A percentile compares a stretch with the other conserved stretches of the same genome.
Conservation (phyloP, 1,284 basidiomycete species). For the Athelia sp. region DNA sequence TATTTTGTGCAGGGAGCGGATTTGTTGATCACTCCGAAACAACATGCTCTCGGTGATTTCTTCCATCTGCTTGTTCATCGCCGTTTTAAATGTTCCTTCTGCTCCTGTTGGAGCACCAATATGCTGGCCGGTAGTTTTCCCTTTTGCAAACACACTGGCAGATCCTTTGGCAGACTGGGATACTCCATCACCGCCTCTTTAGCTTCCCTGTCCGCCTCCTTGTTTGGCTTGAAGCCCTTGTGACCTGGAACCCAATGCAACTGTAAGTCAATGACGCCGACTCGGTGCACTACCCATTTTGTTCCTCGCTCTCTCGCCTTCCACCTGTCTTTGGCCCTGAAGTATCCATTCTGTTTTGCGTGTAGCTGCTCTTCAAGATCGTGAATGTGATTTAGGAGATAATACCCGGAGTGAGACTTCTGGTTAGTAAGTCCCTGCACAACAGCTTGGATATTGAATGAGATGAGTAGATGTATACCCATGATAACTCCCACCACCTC, state of each 20-base stretch:
- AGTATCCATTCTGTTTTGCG: not conserved
- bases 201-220: constrained; percentile 1
- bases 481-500: not conserved
- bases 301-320: not conserved
- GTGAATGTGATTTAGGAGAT: not conserved
- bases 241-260: not conserved
- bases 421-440: not conserved
- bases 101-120: constrained; percentile 1
- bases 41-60: not conserved
- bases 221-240: constrained; percentile 5
- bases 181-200: not conserved
- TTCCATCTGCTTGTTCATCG: not conserved
- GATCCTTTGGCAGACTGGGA: not conserved
- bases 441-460: not conserved
- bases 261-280: not conserved
- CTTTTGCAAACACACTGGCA: not conserved
- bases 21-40: not conserved
- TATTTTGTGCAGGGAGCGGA: not conserved
- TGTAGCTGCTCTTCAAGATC: not conserved
- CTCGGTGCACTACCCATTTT: not conserved
- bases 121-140: constrained; percentile 1
- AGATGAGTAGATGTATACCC: not conserved
- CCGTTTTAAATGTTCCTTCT: not conserved
- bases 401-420: not conserved
- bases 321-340: not conserved